A percentile compares a stretch with the other conserved stretches of the same genome.
These are phyloP conservation scores for Groenewaldozyma sp. DNA, from an alignment of 1,139 yeast species.

Conservation along the genomic window DNA sequence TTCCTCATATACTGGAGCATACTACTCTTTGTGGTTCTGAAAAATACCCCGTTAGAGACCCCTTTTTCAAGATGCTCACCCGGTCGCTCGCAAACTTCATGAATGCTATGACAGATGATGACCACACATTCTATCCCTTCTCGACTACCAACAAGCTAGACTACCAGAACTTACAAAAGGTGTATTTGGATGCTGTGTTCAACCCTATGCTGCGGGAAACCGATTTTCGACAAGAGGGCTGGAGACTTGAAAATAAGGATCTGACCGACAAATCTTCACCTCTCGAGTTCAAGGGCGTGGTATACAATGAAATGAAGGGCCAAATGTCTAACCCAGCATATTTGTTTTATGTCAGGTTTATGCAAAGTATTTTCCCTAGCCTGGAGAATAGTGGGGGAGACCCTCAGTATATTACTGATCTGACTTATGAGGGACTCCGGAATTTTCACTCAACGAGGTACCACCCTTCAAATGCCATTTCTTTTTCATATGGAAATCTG, in stretches of 20 bases:
- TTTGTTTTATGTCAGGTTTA: constrained; percentile 73
- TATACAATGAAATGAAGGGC: constrained; percentile 97
- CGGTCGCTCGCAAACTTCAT: constrained; percentile 81
- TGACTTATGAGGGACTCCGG: constrained; percentile 64
- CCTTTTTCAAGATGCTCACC: constrained; percentile 94
- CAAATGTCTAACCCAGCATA: constrained; percentile 87
- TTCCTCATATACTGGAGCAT: constrained; percentile 93
- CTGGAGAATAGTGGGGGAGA: constrained; percentile 93
- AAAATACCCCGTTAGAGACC: constrained; percentile 90
- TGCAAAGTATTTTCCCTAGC: constrained; percentile 76
- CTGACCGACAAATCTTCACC: constrained; percentile 49
- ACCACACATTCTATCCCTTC: constrained; percentile 91
- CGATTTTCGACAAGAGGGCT: constrained; percentile 94
- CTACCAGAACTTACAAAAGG: constrained; percentile 74
- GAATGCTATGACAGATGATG: constrained; percentile 99
- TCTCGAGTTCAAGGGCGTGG: constrained; percentile 83
- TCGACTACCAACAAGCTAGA: constrained; percentile 85
- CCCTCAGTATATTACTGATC: constrained; percentile 66
- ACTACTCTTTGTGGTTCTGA: constrained; percentile 90
- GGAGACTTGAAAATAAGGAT: constrained; percentile 81
- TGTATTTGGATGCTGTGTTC: constrained; percentile 80
- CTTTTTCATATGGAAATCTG: constrained; percentile 81
- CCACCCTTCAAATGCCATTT: constrained; percentile 83
- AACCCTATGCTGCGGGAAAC: constrained; percentile 68
- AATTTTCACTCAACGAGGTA: constrained; percentile 67